Percentiles rank a stretch among this genome's conserved stretches.
These are phyloP conservation scores for Podospora tetraspora DNA, from an alignment of 495 filamentous ascomycete species.

Conservation along the genomic window DNA sequence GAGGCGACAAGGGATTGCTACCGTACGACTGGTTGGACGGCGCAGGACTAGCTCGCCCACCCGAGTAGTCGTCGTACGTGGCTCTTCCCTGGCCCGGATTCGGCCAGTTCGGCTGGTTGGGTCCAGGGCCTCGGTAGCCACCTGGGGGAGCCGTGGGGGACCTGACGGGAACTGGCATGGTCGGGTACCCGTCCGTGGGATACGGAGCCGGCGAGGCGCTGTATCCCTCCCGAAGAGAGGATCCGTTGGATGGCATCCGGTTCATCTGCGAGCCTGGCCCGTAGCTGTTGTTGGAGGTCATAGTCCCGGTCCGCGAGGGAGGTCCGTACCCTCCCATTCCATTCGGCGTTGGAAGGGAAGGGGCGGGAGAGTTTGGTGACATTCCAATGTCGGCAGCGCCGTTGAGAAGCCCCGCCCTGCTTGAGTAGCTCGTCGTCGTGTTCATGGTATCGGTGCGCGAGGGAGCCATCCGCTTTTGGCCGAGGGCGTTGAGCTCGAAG, in stretches of 20 bases:
- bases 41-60: constrained; percentile 37
- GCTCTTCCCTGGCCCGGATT: constrained; percentile 10
- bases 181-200: constrained; percentile 30
- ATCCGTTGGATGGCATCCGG: constrained; percentile 18
- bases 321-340: constrained; percentile 31
- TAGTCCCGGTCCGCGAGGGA: constrained; percentile 31
- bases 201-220: constrained; percentile 31
- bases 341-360: constrained; percentile 35
- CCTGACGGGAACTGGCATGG: constrained; percentile 28
- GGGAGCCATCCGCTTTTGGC: constrained; percentile 41
- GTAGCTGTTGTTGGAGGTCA: constrained; percentile 38
- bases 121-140: constrained; percentile 25
- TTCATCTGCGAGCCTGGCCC: constrained; percentile 40
- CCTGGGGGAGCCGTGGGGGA: constrained; percentile 28
- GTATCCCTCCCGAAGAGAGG: constrained; percentile 17
- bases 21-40: constrained; percentile 34
- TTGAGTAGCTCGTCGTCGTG: constrained; percentile 38
- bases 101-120: constrained; percentile 16
- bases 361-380: constrained; percentile 41
- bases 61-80: constrained; percentile 22
- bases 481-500: constrained; percentile 45
- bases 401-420: constrained; percentile 54
- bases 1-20: constrained; percentile 29
- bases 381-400: constrained; percentile 58
- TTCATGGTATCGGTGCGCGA: constrained; percentile 34